Conservation (phyloP, 495 filamentous ascomycete genomes). For the Aspergillus sclerotiicarbonarius region DNA sequence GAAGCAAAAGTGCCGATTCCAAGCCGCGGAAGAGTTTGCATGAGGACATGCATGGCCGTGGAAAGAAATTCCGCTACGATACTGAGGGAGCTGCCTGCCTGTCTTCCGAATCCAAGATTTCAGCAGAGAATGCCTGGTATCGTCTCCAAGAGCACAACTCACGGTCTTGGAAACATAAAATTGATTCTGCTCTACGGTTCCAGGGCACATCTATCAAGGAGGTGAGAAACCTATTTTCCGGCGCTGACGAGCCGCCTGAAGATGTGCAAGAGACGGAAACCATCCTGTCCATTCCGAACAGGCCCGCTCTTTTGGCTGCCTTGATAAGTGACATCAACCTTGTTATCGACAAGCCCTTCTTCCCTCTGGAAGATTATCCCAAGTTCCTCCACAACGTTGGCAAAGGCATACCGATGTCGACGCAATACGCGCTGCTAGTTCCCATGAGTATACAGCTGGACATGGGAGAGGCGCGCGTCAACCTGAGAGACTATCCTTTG, state of each 20-base stretch:
- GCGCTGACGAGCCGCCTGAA: slow-evolving; percentile 74
- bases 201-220: slow-evolving; percentile 75
- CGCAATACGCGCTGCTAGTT: slow-evolving; percentile 82
- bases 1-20: slow-evolving; percentile 56
- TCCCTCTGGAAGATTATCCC: slow-evolving; percentile 75
- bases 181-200: slow-evolving; percentile 69
- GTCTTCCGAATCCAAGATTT: slow-evolving; percentile 65
- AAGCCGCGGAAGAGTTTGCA: slow-evolving; percentile 32
- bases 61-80: slow-evolving; percentile 69
- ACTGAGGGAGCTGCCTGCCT: slow-evolving; percentile 69
- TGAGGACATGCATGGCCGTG: slow-evolving; percentile 27
- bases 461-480: slow-evolving; percentile 86
- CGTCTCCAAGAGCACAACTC: slow-evolving; percentile 79
- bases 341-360: slow-evolving; percentile 88
- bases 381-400: slow-evolving; percentile 83
- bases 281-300: slow-evolving; percentile 81
- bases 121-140: slow-evolving; percentile 69
- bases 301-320: slow-evolving; percentile 78
- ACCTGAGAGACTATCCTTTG: slow-evolving; percentile 87
- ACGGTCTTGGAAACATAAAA: slow-evolving; percentile 87
- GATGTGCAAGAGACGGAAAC: slow-evolving; percentile 79
- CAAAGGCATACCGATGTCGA: slow-evolving; percentile 92
- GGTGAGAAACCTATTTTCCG: slow-evolving; percentile 77
- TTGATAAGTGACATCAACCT: slow-evolving; percentile 84
- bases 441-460: slow-evolving; percentile 86